Base-by-base conservation (phyloP, 441 rosid species). In the Adansonia grandidieri region DNA sequence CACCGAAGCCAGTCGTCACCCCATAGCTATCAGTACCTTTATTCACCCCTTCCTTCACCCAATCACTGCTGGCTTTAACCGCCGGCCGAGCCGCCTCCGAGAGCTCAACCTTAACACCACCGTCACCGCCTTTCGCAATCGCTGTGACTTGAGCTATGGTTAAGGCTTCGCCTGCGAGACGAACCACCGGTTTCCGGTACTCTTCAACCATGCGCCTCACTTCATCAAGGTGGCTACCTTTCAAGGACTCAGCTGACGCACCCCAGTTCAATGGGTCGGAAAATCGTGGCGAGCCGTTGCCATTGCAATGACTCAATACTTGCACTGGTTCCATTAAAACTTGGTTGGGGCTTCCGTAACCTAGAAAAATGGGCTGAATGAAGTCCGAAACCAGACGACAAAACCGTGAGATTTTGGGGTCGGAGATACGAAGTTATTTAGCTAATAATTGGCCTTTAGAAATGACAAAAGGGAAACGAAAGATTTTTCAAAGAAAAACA, bases 1-100 rank as follows among this genome's bases (percentile, higher is more conserved):
- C 89, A 51, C 89, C 89, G n/a, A 86, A 84, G 32, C 89, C 89
- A 44, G 89, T 86, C 37, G 89, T 86, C 58, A 86, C 48, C 2
- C 89, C 90, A 51, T 85, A 85, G 15, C 80, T 84, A 51, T 87
- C 90, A 0, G 85, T 86, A 8, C 87, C 88, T 17, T 73, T 80
- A 11, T 22, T 58, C 85, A 86, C 74, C 50, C 85, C 86, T 50
- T 86, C 87, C 87, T 80, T 81, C 2, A 87, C 87, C 90, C 89
- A 86, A 45, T 83, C 87, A 9, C 86, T 80, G 78, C 90, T 87
- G 20, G 88, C 86, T 78, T 84, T 71, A 14, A 87, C 90, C 1
- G 73, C 80, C 42, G 77, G 78, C 7, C 83, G 79, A n/a, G 88
- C 80, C 2, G 3, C 80, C 73, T 87, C 90, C 1, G 82, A 73